Evolutionary conservation across 2,329 filamentous ascomycete species (phyloP), one percentile per base, ranked within the genome.

Genomic region (Fusarium redolens): DNA sequence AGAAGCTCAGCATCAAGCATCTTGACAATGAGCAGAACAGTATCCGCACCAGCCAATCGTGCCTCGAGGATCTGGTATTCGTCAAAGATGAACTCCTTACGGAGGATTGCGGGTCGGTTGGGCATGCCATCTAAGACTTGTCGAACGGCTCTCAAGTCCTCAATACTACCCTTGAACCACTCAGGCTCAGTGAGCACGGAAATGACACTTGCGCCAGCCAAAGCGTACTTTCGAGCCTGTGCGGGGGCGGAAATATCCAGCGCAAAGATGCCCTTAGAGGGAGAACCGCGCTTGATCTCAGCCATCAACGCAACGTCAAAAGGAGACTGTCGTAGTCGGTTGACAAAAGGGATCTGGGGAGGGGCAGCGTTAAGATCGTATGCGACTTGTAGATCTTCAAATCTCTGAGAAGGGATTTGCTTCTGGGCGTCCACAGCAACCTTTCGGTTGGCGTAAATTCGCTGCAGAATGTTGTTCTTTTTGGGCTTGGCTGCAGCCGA

Each of bases 81-180:
- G 50, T 98, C 95, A 78, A 98, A 99, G 44, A 99, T 91, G 78
- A 99, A 99, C 77, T 99, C 96, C 80, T 99, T 99, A 30, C 97
- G 91, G 35, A 99, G 85, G 17, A 99, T 89, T 4, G 96, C 97
- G 5, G 96, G 97, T 58, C 96, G 89, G 80, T 98, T 97, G 3
- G 94, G 92, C 92, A 99, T 95, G 17, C 93, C 92, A 76, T 95
- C 90, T n/a, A 99, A 85, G 54, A 93, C 95, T 81, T 96, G 93
- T 48, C 96, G 91, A 35, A 98, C 96, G 38, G 92, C 91, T 68
- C 93, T 90, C 60, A 99, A 85, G 80, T 99, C 96, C 65, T 99
- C 96, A 68, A 99, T 95, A 82, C 93, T 97, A 52, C 96, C 96
- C 84, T 98, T 98, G 87, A 99, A 99, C 96, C 96, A 99, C 79